These are phyloP conservation scores for Rosa rugosa DNA, from an alignment of 306 rosid species.

Conservation along the genomic window DNA sequence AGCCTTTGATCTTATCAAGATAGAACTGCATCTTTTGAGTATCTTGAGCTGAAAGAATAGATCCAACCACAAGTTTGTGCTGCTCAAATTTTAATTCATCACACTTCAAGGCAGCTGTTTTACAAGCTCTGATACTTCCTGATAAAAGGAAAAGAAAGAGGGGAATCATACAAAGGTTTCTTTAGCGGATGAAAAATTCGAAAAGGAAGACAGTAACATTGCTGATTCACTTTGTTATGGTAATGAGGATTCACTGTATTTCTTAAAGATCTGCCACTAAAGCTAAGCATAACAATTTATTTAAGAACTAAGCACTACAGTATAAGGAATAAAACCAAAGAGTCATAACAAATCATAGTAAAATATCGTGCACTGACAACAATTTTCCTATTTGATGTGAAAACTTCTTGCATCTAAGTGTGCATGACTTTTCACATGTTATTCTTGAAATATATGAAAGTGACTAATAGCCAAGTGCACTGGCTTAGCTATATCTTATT, in stretches of 20 bases:
- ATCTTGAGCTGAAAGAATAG: constrained; percentile 45
- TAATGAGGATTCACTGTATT: neutral
- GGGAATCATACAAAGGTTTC: neutral
- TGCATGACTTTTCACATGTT: neutral
- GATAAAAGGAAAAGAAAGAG: constrained; percentile 7
- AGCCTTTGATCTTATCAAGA: constrained; percentile 59
- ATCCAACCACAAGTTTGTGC: constrained; percentile 57
- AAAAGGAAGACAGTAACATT: neutral
- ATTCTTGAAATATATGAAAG: neutral
- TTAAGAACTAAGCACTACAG: neutral
- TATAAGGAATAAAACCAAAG: neutral
- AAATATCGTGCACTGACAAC: neutral
- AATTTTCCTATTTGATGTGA: neutral
- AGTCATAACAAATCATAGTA: neutral
- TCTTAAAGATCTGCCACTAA: neutral
- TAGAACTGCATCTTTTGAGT: constrained; percentile 54
- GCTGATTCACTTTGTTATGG: neutral
- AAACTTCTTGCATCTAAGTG: neutral
- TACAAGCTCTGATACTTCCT: constrained; percentile 76
- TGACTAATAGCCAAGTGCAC: neutral
- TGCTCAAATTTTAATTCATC: constrained; percentile 75
- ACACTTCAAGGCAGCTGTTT: constrained; percentile 59
- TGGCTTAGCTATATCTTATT: neutral
- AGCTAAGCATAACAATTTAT: neutral
- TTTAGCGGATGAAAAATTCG: neutral